Evolutionary conservation across 2,329 filamentous ascomycete species (phyloP).

Genomic region (Acrodontium crateriforme): DNA sequence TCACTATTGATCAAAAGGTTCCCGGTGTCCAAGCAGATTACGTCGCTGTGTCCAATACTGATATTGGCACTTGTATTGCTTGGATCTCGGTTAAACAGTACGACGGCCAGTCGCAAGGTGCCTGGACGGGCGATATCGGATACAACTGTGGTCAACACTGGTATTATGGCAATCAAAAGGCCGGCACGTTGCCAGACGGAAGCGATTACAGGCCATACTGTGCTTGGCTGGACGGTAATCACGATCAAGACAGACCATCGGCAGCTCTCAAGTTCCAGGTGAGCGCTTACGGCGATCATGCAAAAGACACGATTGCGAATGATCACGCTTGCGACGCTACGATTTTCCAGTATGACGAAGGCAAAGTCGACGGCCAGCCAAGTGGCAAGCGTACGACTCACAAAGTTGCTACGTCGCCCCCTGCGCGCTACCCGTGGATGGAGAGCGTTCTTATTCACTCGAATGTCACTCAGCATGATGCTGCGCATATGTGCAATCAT

Average conservation of each 20-base stretch:
- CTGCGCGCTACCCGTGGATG: no score
- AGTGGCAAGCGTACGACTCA: no score
- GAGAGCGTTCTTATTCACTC: no score
- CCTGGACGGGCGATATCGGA: constrained; percentile 8
- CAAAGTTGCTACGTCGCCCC: no score
- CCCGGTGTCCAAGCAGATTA: neutral
- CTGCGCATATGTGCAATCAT: neutral
- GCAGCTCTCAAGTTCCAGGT: neutral
- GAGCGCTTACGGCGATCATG: neutral
- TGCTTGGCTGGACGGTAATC: constrained; percentile 9
- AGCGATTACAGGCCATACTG: constrained; percentile 5
- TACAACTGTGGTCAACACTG: constrained; percentile 5
- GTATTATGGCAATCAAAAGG: constrained; percentile 2
- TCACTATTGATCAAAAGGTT: neutral
- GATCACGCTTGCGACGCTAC: neutral
- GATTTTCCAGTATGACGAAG: neutral
- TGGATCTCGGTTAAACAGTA: constrained; percentile 5
- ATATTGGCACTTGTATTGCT: constrained; percentile 4
- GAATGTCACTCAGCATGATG: neutral
- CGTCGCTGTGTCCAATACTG: neutral
- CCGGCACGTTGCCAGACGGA: constrained; percentile 1
- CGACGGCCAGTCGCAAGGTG: constrained; percentile 4
- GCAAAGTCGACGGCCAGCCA: no score
- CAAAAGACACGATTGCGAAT: neutral
- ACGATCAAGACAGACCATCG: neutral